Evolutionary conservation across 805 yeast species (phyloP), one percentile per base, ranked within the genome.

Genomic region (Nakazawaea laoshanensis): DNA sequence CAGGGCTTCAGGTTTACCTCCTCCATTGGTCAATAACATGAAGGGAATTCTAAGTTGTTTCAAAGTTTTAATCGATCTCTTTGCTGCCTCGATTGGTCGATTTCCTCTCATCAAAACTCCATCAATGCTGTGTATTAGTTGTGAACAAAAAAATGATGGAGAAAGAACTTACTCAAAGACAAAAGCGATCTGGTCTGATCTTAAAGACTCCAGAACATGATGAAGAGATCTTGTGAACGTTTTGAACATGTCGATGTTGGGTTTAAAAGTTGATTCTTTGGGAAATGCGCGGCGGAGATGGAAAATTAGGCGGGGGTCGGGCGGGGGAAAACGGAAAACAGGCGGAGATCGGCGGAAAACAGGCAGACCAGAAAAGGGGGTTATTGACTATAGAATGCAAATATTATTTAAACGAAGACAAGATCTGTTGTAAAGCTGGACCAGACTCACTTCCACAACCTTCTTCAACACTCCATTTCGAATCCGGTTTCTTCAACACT

Each of bases 21-120:
- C 96, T 13, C 96, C 96, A 52, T 88, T 87, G 6, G 96, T 87
- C 50, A 88, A 63, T 26, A 88, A 50, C n/a, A 86, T 73, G 58
- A 74, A 88, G 1, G 96, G 95, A 5, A 86, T 61, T 13, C 67
- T 63, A 15, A 65, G 48, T 6, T 63, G 41, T 27, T 77, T 60
- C 29, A 88, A 59, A 12, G 71, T 50, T 29, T 61, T 50, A 19
- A 83, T 57, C 0, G 94, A 81, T 12, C 64, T 65, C 9, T 58
- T 59, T 2, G 95, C 95, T 27, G 63, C 64, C 2, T 75, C 73
- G 29, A 87, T 71, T 1, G 88, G 72, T 30, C 63, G 63, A 14
- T 70, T 58, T 13, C 96, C 95, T 40, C 88, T 72, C 14, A 88
- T 49, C 15, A 88, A 59, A 7, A 88, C 96, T 6, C 96, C 96